Base-by-base conservation (phyloP, 2,329 filamentous ascomycete genomes). In the Ceratocystis diversiconidia region DNA sequence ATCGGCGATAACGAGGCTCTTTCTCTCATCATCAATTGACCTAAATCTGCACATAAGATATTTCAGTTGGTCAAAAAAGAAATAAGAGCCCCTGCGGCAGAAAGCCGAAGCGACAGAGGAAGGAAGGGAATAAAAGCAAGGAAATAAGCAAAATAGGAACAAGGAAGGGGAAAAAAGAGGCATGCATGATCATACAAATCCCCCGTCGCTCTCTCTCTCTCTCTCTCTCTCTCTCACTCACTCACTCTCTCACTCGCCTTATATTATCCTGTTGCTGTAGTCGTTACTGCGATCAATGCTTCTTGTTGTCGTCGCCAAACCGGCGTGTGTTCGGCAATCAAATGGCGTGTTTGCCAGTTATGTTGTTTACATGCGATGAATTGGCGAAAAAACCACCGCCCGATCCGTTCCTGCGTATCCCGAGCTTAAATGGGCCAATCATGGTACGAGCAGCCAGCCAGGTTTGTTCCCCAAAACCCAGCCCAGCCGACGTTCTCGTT, bases 111-210 rank as follows among this genome's bases (percentile, higher is more conserved):
- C 19, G 55, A 61, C 36, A 15, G 43, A 28, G n/a, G 15, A 50
- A 60, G 50, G 36, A 48, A 65, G 25, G 36, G 17, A 22, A 46
- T 41, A 44, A 32, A 46, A 59, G 52, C 41, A 65, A 61, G 59
- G 52, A 10, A 61, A 65, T 44, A 44, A 60, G 43, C 43, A 55
- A 46, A 30, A 32, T 19, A 61, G 59, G n/a, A 28, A 46, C 36
- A 59, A 28, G 32, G 59, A 65, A 65, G 15, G 15, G 17, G 41
- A 2, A 30, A n/a, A 19, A 41, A 19, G 10, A 57, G 30, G 59
- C 30, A 64, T 30, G 43, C 62, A 50, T n/a, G 52, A 46, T 28
- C 6, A 22, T 32, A 62, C 60, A 43, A 15, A 36, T 25, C 19
- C 10, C 22, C 19, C 19, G 17, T 12, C 7, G 50, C 50, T 55